Base-by-base conservation (phyloP, 2,329 filamentous ascomycete genomes). In the Blastomyces parvus region DNA sequence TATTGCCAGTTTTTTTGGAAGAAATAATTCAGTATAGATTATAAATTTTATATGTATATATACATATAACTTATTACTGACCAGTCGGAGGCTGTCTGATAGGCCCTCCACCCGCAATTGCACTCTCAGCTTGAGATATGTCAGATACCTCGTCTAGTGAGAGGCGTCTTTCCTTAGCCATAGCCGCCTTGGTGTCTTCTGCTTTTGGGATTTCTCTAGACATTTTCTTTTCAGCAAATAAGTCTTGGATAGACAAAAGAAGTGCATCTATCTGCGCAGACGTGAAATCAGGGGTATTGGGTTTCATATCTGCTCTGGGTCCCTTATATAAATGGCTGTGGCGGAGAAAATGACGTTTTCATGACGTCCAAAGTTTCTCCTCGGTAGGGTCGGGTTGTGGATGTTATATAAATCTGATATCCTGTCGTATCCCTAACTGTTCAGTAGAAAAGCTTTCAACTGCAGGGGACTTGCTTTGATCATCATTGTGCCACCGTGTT, bases 311-410 rank as follows among this genome's bases (percentile, higher is more conserved):
- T 27, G 25, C 22, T 27, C 22, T 50, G 2, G 7, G 22, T n/a
- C 22, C 46, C n/a, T 59, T 36, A 2, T 3, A 55, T 17, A 55
- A 19, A 44, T n/a, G n/a, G 36, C 7, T 22, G 36, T 59, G 36
- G 56, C 40, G 56, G 56, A 36, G 56, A 7, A 36, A 59, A 59
- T 44, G 36, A 59, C 56, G n/a, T 42, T 59, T 44, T 42, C n/a
- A 9, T 59, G 56, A 59, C n/a, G 56, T 27, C 46, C 46, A n/a
- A 25, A 8, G 22, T 48, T 22, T 9, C 22, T 25, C n/a, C 6
- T n/a, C 3, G 30, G 4, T 33, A 33, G 30, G 30, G 5, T 33
- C 3, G 27, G 27, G 27, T 30, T 30, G 27, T 30, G 27, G 27
- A 33, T 33, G 30, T 33, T 33, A 33, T n/a, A n/a, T n/a, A 30